These are phyloP conservation scores for Miscanthus lutarioriparius DNA, from an alignment of 176 grass and related monocot genomes.

Conservation along the genomic window DNA sequence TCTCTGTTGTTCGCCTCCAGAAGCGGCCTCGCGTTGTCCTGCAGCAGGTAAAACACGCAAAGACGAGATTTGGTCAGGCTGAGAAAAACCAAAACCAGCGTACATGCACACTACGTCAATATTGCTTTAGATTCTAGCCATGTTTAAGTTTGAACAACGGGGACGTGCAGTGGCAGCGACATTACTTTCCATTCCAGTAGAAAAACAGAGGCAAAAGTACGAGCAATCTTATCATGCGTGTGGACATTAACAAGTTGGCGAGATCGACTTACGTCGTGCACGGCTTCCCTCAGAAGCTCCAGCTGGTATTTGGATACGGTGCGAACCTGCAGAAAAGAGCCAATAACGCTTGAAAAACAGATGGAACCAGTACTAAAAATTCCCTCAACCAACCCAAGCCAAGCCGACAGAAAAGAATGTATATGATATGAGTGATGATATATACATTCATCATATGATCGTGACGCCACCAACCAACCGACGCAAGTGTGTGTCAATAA, in stretches of 20 bases:
- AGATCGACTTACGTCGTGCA: slow-evolving; percentile 58
- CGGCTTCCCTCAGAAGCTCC: slow-evolving; percentile 60
- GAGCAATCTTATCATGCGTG: too few relatives aligned
- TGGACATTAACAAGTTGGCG: background rate
- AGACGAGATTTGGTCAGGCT: too few relatives aligned
- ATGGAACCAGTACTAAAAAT: background rate
- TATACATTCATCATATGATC: too few relatives aligned
- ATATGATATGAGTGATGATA: too few relatives aligned
- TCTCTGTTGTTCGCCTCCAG: slow-evolving; percentile 48
- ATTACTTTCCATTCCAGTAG: background rate
- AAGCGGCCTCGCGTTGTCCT: slow-evolving; percentile 62
- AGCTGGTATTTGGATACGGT: slow-evolving; percentile 57
- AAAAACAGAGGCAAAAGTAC: background rate
- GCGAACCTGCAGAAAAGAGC: slow-evolving; percentile 45
- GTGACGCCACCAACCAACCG: too few relatives aligned
- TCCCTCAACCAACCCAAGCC: background rate
- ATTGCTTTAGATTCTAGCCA: background rate
- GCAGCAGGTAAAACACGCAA: background rate
- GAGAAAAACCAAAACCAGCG: background rate
- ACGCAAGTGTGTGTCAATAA: too few relatives aligned
- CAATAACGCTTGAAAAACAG: background rate
- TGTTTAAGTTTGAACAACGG: background rate
- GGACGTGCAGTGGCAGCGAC: too few relatives aligned
- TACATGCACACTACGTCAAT: background rate
- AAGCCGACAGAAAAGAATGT: too few relatives aligned